Conservation (phyloP, 2,329 filamentous ascomycete species). For the Fusarium praegraminearum region DNA sequence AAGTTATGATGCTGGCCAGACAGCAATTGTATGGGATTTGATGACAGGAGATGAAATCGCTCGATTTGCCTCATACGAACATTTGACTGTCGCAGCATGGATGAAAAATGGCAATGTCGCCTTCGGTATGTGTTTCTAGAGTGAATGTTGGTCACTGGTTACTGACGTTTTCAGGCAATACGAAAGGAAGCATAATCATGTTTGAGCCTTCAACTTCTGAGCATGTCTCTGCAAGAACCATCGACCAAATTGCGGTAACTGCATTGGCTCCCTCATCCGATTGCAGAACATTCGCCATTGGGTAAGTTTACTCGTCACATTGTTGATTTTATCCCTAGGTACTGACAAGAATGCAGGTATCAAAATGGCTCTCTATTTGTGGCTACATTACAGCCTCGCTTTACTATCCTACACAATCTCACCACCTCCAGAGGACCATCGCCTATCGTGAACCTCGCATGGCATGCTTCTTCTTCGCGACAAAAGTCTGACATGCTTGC, state of each 20-base stretch:
- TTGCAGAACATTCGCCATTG: slow-evolving; percentile 95
- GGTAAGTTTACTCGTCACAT: slow-evolving; percentile 66
- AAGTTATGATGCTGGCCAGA: slow-evolving; percentile 91
- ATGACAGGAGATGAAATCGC: slow-evolving; percentile 91
- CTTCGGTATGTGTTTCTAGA: slow-evolving; percentile 75
- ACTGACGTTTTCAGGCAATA: slow-evolving; percentile 73
- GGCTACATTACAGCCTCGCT: slow-evolving; percentile 88
- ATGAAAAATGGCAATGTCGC: slow-evolving; percentile 98
- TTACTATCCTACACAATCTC: slow-evolving; percentile 93
- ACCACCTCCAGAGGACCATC: slow-evolving; percentile 87
- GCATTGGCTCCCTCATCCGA: slow-evolving; percentile 89
- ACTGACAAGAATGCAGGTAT: slow-evolving; percentile 70
- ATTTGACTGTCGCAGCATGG: slow-evolving; percentile 87
- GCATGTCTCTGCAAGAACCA: slow-evolving; percentile 89
- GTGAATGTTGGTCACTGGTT: slow-evolving; percentile 13
- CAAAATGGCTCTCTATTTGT: slow-evolving; percentile 95
- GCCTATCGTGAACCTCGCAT: slow-evolving; percentile 86
- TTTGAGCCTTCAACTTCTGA: slow-evolving; percentile 95
- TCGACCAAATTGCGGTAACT: slow-evolving; percentile 93
- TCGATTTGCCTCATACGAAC: slow-evolving; percentile 91
- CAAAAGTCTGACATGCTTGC: slow-evolving; percentile 99
- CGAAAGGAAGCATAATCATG: slow-evolving; percentile 90
- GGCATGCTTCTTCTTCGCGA: slow-evolving; percentile 96
- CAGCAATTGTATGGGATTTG: slow-evolving; percentile 96
- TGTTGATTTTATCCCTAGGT: background rate